Conservation (phyloP, 2,329 filamentous ascomycete species). For the Leptodontidium sp. region DNA sequence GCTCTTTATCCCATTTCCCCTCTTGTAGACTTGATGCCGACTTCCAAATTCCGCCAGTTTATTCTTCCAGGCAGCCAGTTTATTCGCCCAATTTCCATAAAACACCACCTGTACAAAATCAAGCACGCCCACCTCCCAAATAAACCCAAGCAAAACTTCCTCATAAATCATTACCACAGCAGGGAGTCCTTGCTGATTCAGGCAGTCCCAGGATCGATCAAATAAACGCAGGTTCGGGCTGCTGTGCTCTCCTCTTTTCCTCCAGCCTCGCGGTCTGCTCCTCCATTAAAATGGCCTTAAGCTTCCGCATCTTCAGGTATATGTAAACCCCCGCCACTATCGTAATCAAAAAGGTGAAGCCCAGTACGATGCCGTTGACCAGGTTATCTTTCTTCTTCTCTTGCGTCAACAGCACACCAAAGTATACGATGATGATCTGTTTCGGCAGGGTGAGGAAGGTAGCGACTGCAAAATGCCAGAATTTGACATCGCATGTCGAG, state of each 20-base stretch:
- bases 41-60: too few relatives aligned
- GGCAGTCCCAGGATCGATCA: conserved; percentile 16
- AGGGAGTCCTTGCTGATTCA: conserved; percentile 36
- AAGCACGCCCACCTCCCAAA: too few relatives aligned
- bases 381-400: conserved; percentile 41
- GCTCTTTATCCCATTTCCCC: too few relatives aligned
- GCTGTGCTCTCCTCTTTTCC: conserved; percentile 19
- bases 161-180: conserved; percentile 26
- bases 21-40: too few relatives aligned
- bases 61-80: too few relatives aligned
- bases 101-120: too few relatives aligned
- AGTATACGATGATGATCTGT: conserved; percentile 53
- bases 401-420: conserved; percentile 50
- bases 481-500: conserved; percentile 52
- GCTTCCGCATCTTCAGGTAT: conserved; percentile 48
- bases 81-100: too few relatives aligned
- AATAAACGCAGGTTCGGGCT: conserved; percentile 2
- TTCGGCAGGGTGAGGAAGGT: conserved; percentile 53
- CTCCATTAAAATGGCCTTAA: conserved; percentile 48
- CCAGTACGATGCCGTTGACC: conserved; percentile 49
- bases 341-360: conserved; percentile 48
- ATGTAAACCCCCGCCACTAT: conserved; percentile 50
- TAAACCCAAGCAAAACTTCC: too few relatives aligned
- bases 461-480: conserved; percentile 52
- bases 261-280: conserved; percentile 45